Evolutionary conservation across 164 flowering plant species (phyloP).

Genomic region (Magnolia changhungtana): DNA sequence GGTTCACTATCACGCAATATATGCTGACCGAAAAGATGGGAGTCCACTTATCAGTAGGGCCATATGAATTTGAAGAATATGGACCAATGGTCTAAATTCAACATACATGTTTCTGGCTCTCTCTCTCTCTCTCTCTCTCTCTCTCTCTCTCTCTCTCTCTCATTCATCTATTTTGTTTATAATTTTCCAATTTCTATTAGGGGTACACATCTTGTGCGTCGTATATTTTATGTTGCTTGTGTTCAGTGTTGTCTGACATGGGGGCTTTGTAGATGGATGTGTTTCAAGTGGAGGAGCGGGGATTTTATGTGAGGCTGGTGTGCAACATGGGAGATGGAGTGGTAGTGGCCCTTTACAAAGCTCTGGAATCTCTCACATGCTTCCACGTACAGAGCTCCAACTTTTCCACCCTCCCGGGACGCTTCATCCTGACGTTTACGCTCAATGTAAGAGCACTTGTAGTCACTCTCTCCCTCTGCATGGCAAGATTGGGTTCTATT

Average conservation of each 20-base stretch:
- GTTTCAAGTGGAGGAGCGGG: constrained; percentile 64
- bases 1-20: too few species aligned
- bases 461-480: neutral
- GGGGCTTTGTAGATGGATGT: constrained; percentile 53
- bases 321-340: constrained; percentile 59
- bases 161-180: neutral
- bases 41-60: too few species aligned
- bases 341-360: constrained; percentile 52
- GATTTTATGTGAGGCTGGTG: constrained; percentile 53
- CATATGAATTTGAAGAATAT: too few species aligned
- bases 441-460: constrained; percentile 42
- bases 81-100: neutral
- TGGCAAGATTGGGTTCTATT: neutral
- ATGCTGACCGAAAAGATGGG: too few species aligned
- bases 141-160: too few species aligned
- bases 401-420: constrained; percentile 39
- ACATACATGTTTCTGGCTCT: too few species aligned
- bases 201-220: neutral
- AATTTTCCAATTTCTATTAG: neutral
- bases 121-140: too few species aligned
- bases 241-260: too few species aligned
- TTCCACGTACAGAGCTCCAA: constrained; percentile 55
- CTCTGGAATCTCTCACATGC: constrained; percentile 59
- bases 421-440: constrained; percentile 45
- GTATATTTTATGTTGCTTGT: neutral